A percentile compares a stretch with the other conserved stretches of the same genome.
Evolutionary conservation across 257 asterid species (phyloP).

Genomic region (Sherardia arvensis): DNA sequence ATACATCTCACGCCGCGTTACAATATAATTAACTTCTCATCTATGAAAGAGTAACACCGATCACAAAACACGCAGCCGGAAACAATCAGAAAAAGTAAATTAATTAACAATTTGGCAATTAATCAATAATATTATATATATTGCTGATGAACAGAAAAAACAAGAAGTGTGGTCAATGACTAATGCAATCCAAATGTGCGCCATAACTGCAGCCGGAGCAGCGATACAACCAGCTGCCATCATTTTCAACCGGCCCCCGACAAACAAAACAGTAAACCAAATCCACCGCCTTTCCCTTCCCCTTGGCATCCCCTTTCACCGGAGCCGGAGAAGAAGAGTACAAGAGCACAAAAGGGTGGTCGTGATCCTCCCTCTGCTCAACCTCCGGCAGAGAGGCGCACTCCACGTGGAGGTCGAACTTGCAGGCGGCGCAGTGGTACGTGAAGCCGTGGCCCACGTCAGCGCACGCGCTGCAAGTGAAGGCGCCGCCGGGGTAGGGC

Average conservation of each 20-base stretch:
- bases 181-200: conserved; percentile 29
- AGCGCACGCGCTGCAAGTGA: conserved; percentile 28
- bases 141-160: not conserved
- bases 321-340: not conserved
- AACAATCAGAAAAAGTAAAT: no score
- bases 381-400: conserved; percentile 38
- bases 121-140: no score
- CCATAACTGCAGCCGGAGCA: conserved; percentile 27
- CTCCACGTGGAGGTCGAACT: conserved; percentile 28
- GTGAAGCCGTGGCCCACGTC: conserved; percentile 17
- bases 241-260: conserved; percentile 9
- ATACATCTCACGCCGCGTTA: no score
- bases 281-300: conserved; percentile 4
- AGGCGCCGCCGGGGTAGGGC: conserved; percentile 17
- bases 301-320: not conserved
- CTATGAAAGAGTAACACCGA: no score
- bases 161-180: not conserved
- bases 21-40: no score
- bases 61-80: no score
- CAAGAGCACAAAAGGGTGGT: conserved; percentile 22
- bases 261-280: conserved; percentile 24
- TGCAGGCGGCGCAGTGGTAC: conserved; percentile 26
- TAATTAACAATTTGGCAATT: not conserved
- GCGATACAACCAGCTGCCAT: conserved; percentile 29
- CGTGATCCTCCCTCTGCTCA: conserved; percentile 27